Evolutionary conservation across 2,329 filamentous ascomycete species (phyloP), one percentile per base, ranked within the genome.

Genomic region (Cercospora sesami): DNA sequence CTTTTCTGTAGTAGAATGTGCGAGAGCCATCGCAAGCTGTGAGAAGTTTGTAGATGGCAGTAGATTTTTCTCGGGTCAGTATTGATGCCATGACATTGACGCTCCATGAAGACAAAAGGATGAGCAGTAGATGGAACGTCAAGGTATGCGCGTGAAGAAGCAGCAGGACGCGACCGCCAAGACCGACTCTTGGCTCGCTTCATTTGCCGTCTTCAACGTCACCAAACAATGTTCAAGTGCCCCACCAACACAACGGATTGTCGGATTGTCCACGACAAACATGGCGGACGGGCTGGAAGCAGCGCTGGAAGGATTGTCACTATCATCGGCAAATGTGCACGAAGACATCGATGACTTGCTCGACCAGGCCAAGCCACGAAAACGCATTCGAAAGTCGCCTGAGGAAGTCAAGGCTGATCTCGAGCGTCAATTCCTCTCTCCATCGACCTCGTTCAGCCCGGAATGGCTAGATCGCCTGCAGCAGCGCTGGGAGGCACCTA

Each of bases 391-490:
- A 84, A 79, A 84, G 85, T 79, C 84, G 31, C 80, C 85, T 45
- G 83, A 88, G n/a, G 85, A 85, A 33, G 82, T 94, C 68, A 92
- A 92, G 80, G 51, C 83, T 57, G 85, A 89, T 69, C 85, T 98
- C 5, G 93, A 96, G 80, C 77, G 85, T 64, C 89, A 91, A 64
- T 95, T 94, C 75, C 83, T 99, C 28, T 88, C 87, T 2, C 94
- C 95, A 0, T 92, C 92, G 1, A 86, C 89, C 5, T 86, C 86
- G 2, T 97, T 99, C 81, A 93, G 90, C 36, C 83, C 87, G 4
- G 89, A 91, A 76, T 98, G 95, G 93, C 86, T 99, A 68, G 93
- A 97, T 79, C 87, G 87, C 65, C 81, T 98, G 53, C 95, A 99
- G 80, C 92, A 94, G 85, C 83, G 89, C 78, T 99, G 94, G 95